Base-by-base conservation (phyloP, 495 filamentous ascomycete species). In the Xylaria venustula region DNA sequence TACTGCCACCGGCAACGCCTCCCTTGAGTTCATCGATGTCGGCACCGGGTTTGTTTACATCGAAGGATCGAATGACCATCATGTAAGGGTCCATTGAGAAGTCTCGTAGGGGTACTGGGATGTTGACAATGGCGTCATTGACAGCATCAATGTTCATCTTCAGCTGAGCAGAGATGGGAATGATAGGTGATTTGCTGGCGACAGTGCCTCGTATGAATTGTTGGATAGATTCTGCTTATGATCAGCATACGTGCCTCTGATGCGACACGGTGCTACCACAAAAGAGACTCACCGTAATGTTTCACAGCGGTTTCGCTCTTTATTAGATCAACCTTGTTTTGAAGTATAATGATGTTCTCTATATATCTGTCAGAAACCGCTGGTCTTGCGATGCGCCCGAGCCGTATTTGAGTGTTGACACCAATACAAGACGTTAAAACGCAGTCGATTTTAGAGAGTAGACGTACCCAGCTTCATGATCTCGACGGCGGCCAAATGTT, bases 61-160 rank as follows among this genome's bases (percentile, higher is more conserved):
- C 94, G 74, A 98, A 98, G 4, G 93, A 97, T 65, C 94, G 89
- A 73, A 98, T 98, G 68, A 98, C 88, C 67, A 98, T 98, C 90
- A 98, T 96, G 77, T 96, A 92, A 26, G 94, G 94, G 42, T 90
- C 89, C 63, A 87, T 86, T 57, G 86, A 82, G 81, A 98, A 98
- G 74, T 97, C 91, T 76, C 94, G 84, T 30, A 88, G 69, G 2
- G 94, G 94, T 20, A 98, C 87, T 19, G 95, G 95, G 62, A 98
- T 96, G 63, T 90, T 88, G 64, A 96, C 89, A 53, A 98, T 90
- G 58, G 88, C 84, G 73, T 98, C 93, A 79, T 94, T 95, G 75
- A 98, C 89, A 62, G 94, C 92, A 75, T 98, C 94, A 70, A 98
- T 97, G 80, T 98, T 98, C 86, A 97, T 96, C 81, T 98, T 98